Evolutionary conservation across 164 flowering plant genomes (phyloP).

Genomic region (Pachysandra terminalis): DNA sequence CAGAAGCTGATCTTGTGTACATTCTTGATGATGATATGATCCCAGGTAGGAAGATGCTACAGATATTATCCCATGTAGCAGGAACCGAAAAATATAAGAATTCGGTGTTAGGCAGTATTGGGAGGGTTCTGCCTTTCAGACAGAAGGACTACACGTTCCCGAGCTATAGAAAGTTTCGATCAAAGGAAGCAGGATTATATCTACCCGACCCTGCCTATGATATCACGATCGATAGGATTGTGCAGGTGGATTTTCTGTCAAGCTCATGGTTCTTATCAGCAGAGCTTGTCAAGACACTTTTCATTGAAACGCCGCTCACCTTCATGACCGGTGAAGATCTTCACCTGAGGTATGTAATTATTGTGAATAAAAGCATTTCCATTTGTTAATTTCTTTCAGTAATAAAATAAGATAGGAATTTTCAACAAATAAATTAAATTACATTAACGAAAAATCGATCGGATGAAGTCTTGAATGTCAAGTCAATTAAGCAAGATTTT

Average conservation of each 20-base stretch:
- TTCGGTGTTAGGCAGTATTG: slow-evolving; percentile 92
- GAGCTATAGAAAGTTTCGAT: slow-evolving; percentile 84
- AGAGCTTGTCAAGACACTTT: slow-evolving; percentile 83
- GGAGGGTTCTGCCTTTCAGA: slow-evolving; percentile 88
- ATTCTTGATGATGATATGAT: slow-evolving; percentile 98
- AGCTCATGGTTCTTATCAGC: slow-evolving; percentile 99
- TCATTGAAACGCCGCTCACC: slow-evolving; percentile 85
- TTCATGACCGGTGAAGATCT: slow-evolving; percentile 97
- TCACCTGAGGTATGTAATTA: slow-evolving; percentile 71
- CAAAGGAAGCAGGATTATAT: slow-evolving; percentile 96
- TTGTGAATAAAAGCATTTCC: not conserved
- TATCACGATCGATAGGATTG: slow-evolving; percentile 70
- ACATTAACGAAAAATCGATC: too few species aligned
- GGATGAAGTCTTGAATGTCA: too few species aligned
- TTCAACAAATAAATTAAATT: not conserved
- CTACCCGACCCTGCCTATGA: slow-evolving; percentile 99
- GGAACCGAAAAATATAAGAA: slow-evolving; percentile 94
- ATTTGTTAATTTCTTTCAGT: not conserved
- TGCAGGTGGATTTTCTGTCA: slow-evolving; percentile 94
- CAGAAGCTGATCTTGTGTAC: slow-evolving; percentile 84
- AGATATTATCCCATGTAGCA: slow-evolving; percentile 86
- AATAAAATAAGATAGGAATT: not conserved
- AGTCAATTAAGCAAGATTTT: not conserved
- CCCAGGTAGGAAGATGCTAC: slow-evolving; percentile 86
- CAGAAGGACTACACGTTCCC: slow-evolving; percentile 94